These are phyloP conservation scores for Pythium inflatum DNA, from an alignment of 352 stramenopile genomes.

Conservation along the genomic window DNA sequence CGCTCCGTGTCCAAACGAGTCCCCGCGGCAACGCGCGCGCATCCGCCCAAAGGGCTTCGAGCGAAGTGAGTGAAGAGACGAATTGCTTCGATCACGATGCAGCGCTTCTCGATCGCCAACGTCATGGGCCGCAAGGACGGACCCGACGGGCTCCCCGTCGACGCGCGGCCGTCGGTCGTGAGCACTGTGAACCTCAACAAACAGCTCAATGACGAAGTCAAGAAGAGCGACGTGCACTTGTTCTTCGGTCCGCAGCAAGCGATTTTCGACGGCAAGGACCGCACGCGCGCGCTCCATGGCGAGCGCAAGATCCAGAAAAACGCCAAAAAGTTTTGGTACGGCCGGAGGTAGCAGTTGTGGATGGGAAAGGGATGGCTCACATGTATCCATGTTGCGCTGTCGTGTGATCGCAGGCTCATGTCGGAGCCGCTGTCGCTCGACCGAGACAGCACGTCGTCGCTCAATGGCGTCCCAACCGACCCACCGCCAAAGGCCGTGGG, in stretches of 20 bases:
- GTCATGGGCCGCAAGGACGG: constrained; percentile 57
- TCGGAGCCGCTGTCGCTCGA: constrained; percentile 85
- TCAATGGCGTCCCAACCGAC: constrained; percentile 65
- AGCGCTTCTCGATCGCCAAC: constrained; percentile 81
- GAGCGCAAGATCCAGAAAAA: constrained; percentile 90
- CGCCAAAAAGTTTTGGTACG: constrained; percentile 71
- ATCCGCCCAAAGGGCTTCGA: background rate
- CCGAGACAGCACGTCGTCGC: constrained; percentile 75
- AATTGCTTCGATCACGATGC: constrained; percentile 49
- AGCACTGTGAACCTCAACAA: constrained; percentile 72
- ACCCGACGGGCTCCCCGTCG: constrained; percentile 36
- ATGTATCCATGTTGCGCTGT: constrained; percentile 19
- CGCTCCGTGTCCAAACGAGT: background rate
- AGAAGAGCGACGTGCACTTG: constrained; percentile 67
- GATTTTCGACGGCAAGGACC: constrained; percentile 74
- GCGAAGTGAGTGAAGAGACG: constrained; percentile 1
- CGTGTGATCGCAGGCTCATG: constrained; percentile 53
- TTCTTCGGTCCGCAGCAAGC: constrained; percentile 81
- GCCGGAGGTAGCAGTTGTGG: background rate
- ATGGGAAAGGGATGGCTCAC: constrained; percentile 4
- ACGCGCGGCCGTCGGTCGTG: constrained; percentile 67
- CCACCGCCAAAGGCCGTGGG: constrained; percentile 38
- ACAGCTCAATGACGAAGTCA: constrained; percentile 68
- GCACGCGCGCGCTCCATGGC: constrained; percentile 82
- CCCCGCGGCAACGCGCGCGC: background rate